Evolutionary conservation across 352 stramenopile genomes (phyloP).

Genomic region (Pythium guiyangense): DNA sequence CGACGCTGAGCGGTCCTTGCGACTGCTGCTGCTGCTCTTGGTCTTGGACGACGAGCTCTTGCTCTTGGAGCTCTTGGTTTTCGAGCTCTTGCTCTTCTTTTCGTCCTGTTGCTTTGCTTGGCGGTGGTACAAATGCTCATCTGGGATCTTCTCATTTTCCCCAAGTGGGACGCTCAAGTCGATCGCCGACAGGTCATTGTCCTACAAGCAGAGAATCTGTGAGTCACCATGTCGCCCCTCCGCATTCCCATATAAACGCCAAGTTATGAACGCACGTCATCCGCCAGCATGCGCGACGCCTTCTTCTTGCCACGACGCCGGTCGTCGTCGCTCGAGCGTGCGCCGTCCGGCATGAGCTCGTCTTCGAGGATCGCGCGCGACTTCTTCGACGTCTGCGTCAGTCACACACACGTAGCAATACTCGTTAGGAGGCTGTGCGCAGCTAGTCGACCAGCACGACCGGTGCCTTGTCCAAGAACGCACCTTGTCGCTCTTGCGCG

Average conservation of each 20-base stretch:
- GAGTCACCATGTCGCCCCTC: background rate
- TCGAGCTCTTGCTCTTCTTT: constrained; percentile 65
- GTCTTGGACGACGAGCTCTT: background rate
- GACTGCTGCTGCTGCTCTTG: constrained; percentile 3
- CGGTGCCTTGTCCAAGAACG: background rate
- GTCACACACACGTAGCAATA: background rate
- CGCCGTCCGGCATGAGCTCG: constrained; percentile 76
- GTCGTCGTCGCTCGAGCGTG: constrained; percentile 67
- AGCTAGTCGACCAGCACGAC: constrained; percentile 1
- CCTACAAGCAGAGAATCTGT: constrained; percentile 18
- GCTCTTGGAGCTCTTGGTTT: constrained; percentile 7
- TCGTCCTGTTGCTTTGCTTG: constrained; percentile 38
- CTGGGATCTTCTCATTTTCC: constrained; percentile 72
- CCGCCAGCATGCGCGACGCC: constrained; percentile 8
- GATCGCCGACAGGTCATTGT: constrained; percentile 65
- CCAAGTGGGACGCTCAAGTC: constrained; percentile 75
- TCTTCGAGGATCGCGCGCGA: constrained; percentile 58
- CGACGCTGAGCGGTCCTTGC: constrained; percentile 37
- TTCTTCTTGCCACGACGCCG: constrained; percentile 49
- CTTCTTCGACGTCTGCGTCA: constrained; percentile 33
- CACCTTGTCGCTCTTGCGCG: constrained; percentile 59
- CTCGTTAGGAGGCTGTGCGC: background rate
- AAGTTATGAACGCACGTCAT: constrained; percentile 24
- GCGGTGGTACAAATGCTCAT: constrained; percentile 77
- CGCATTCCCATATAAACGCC: no score